These are phyloP conservation scores for Prototheca wickerhamii DNA, from an alignment of 163 green algal genomes.

Conservation along the genomic window DNA sequence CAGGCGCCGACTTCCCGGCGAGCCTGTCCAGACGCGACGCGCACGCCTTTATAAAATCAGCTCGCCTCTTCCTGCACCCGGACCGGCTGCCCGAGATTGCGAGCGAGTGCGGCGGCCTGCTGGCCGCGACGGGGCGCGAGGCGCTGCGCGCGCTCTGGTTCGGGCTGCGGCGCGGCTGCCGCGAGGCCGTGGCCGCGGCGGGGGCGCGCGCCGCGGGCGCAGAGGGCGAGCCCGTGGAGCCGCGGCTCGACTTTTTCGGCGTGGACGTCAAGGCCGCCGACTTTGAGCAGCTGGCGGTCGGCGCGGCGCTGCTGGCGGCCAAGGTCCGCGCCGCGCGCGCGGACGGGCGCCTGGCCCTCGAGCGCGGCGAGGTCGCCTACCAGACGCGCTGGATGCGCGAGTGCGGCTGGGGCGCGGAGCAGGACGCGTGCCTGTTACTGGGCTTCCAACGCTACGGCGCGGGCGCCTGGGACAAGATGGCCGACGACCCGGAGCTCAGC, in stretches of 20 bases:
- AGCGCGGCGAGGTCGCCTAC: conserved; percentile 14
- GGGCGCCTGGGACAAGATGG: conserved; percentile 45
- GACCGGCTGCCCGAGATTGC: conserved; percentile 46
- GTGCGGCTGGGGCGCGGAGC: conserved; percentile 54
- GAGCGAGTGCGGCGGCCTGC: conserved; percentile 41
- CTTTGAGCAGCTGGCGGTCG: conserved; percentile 39
- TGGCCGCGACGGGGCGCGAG: conserved; percentile 17
- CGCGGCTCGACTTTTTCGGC: conserved; percentile 74
- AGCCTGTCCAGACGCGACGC: conserved; percentile 47
- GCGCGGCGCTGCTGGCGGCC: conserved; percentile 48
- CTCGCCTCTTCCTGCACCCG: conserved; percentile 41
- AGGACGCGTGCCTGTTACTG: conserved; percentile 79
- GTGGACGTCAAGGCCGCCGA: conserved; percentile 62
- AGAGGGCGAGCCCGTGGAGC: conserved; percentile 17
- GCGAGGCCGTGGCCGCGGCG: conserved; percentile 1
- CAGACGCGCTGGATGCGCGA: conserved; percentile 67
- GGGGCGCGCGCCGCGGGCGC: neutral
- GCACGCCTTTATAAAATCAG: conserved; percentile 47
- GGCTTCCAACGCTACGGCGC: conserved; percentile 54
- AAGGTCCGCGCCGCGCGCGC: conserved; percentile 21
- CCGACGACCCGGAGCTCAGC: conserved; percentile 50
- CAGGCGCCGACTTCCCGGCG: conserved; percentile 22
- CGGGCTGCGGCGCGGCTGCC: conserved; percentile 43
- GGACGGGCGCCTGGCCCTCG: conserved; percentile 2
- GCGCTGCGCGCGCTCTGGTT: conserved; percentile 43